Evolutionary conservation across 768 basidiomycete genomes (phyloP).

Genomic region (Thelephora aurantiotincta): DNA sequence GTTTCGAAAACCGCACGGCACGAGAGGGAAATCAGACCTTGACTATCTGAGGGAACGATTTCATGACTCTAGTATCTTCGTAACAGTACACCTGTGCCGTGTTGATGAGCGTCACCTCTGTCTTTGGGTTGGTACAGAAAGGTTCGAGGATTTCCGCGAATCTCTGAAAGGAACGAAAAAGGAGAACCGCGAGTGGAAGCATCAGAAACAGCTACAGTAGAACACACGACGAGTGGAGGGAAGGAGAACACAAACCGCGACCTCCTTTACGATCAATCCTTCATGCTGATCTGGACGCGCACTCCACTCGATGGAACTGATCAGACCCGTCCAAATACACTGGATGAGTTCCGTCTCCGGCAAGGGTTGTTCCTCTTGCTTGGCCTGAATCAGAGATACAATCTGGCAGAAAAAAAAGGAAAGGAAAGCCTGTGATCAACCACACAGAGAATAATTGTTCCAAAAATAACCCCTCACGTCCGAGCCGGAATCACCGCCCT

Average conservation of each 20-base stretch:
- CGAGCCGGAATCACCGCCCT: constrained; percentile 52
- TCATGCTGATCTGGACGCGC: constrained; percentile 89
- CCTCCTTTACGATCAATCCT: constrained; percentile 75
- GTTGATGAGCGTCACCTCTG: constrained; percentile 90
- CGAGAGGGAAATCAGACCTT: constrained; percentile 36
- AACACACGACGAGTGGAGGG: too few relatives aligned
- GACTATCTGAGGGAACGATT: constrained; percentile 88
- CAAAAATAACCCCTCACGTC: constrained; percentile 30
- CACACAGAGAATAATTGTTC: too few relatives aligned
- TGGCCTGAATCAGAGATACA: constrained; percentile 52
- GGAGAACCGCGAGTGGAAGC: not conserved
- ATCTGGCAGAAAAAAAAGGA: constrained; percentile 33
- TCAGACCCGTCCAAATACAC: constrained; percentile 88
- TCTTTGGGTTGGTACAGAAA: constrained; percentile 80
- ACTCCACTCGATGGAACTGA: constrained; percentile 79
- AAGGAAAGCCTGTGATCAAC: not conserved
- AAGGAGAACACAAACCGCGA: constrained; percentile 42
- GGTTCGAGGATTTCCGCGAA: constrained; percentile 77
- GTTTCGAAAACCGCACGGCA: not conserved
- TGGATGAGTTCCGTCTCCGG: constrained; percentile 75
- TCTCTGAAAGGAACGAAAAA: constrained; percentile 32
- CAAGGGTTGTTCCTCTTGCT: constrained; percentile 68
- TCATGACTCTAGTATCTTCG: constrained; percentile 90
- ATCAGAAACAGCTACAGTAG: not conserved
- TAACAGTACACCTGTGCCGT: constrained; percentile 93